Percentiles rank a stretch among this genome's conserved stretches.
phyloP scores from a whole-genome alignment of 306 rosid genomes.

The Prinsepia uniflora region DNA sequence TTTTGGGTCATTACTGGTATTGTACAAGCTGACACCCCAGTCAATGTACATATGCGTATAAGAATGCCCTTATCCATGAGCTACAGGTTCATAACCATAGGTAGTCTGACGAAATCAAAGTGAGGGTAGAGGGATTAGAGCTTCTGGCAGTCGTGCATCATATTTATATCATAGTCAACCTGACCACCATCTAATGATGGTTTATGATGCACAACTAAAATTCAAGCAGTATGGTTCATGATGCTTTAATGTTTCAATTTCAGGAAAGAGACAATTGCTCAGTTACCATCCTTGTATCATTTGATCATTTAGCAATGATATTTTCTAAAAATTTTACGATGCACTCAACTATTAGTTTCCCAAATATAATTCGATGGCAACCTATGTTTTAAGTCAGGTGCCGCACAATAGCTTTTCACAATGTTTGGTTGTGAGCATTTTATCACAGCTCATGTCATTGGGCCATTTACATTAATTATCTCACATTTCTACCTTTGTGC shows the following conservation, averaged over 20 bases:
- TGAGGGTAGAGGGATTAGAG: not conserved
- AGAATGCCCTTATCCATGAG: not conserved
- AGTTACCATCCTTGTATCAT: not conserved
- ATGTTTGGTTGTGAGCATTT: conserved; percentile 1
- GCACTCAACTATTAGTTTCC: not conserved
- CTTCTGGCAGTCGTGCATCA: not conserved
- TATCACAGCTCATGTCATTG: not conserved
- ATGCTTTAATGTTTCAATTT: not conserved
- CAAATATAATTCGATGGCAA: not conserved
- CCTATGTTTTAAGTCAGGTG: conserved; percentile 4
- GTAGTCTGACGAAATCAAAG: not conserved
- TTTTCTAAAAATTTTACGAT: not conserved
- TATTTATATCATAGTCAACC: not conserved
- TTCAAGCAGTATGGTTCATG: not conserved
- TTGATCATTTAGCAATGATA: not conserved
- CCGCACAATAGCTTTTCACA: not conserved
- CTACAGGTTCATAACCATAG: conserved; percentile 1
- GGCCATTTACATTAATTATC: not conserved
- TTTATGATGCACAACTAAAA: not conserved
- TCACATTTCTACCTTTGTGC: not conserved
- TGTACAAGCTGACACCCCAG: not conserved
- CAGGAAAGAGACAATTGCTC: not conserved
- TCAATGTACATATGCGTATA: not conserved
- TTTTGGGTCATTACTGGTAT: not conserved
- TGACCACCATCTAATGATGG: not conserved